Evolutionary conservation across 179 eudicot species (phyloP).

Genomic region (Nepenthes alata): DNA sequence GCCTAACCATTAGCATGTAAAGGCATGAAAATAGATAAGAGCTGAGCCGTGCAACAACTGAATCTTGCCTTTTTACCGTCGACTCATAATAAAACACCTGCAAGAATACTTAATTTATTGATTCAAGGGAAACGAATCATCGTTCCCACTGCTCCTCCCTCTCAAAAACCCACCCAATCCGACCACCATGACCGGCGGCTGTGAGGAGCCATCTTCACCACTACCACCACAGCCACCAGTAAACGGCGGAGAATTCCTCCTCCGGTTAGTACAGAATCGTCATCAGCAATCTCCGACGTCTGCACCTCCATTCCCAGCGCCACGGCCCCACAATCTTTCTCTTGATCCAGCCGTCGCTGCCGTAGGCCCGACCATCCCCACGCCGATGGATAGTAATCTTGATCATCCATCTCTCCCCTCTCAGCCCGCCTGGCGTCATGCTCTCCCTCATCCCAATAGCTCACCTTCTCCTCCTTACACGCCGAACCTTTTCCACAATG

Average conservation of each 20-base stretch:
- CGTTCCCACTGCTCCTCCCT: background rate
- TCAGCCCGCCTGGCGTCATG: slow-evolving; percentile 3
- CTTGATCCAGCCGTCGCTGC: slow-evolving; percentile 49
- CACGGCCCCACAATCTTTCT: slow-evolving; percentile 8
- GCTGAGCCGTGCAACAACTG: too few relatives aligned
- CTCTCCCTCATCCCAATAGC: slow-evolving; percentile 5
- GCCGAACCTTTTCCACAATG: slow-evolving; percentile 24
- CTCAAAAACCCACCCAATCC: background rate
- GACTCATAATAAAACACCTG: too few relatives aligned
- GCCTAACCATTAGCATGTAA: too few relatives aligned
- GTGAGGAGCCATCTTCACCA: slow-evolving; percentile 13
- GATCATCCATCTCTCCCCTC: background rate
- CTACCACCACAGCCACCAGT: slow-evolving; percentile 1
- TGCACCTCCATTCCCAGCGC: background rate
- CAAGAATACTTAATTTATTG: too few relatives aligned
- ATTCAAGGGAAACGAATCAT: too few relatives aligned
- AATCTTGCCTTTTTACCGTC: too few relatives aligned
- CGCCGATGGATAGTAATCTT: background rate
- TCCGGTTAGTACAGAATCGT: slow-evolving; percentile 26
- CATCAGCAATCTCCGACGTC: slow-evolving; percentile 9
- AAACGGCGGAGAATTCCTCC: slow-evolving; percentile 43
- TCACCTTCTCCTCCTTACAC: slow-evolving; percentile 11
- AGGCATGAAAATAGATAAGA: too few relatives aligned
- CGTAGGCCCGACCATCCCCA: slow-evolving; percentile 28
- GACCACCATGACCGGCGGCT: slow-evolving; percentile 47